These are phyloP conservation scores for Penicillium sclerotigenum DNA, from an alignment of 2,329 filamentous ascomycete species.

Conservation along the genomic window DNA sequence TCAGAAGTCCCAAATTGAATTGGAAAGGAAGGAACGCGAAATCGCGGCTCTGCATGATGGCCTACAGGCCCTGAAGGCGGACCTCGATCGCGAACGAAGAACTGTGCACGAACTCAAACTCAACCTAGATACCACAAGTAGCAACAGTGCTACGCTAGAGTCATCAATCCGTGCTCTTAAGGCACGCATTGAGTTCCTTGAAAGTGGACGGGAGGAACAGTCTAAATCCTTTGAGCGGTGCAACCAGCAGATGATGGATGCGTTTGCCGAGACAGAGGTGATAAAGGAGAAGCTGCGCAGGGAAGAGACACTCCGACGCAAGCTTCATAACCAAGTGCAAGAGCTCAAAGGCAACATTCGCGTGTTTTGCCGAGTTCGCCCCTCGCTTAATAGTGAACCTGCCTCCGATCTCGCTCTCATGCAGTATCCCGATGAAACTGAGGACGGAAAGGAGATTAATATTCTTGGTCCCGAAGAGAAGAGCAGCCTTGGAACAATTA, in stretches of 20 bases:
- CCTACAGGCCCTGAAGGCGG: conserved; percentile 42
- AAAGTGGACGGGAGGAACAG: conserved; percentile 85
- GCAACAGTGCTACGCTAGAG: conserved; percentile 66
- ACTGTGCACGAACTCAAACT: conserved; percentile 58
- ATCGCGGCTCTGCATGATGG: conserved; percentile 44
- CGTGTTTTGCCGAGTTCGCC: conserved; percentile 94
- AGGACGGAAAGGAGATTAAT: conserved; percentile 82
- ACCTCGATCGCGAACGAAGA: conserved; percentile 61
- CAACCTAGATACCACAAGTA: conserved; percentile 58
- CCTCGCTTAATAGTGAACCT: conserved; percentile 59
- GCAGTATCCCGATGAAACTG: conserved; percentile 71
- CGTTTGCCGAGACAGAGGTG: conserved; percentile 64
- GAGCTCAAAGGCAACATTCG: conserved; percentile 98
- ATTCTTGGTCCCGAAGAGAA: conserved; percentile 79
- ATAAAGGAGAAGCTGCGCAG: conserved; percentile 79
- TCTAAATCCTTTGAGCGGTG: conserved; percentile 80
- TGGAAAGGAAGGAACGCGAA: conserved; percentile 56
- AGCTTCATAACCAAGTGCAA: conserved; percentile 95
- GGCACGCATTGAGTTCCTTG: conserved; percentile 82
- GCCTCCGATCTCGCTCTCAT: conserved; percentile 67
- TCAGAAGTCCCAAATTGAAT: conserved; percentile 42
- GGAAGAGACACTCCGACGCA: conserved; percentile 85
- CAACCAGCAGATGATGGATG: conserved; percentile 75
- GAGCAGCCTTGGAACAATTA: conserved; percentile 72
- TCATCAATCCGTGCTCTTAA: conserved; percentile 71